Conservation (phyloP, 1,284 basidiomycete genomes). For the Trametes sp. region DNA sequence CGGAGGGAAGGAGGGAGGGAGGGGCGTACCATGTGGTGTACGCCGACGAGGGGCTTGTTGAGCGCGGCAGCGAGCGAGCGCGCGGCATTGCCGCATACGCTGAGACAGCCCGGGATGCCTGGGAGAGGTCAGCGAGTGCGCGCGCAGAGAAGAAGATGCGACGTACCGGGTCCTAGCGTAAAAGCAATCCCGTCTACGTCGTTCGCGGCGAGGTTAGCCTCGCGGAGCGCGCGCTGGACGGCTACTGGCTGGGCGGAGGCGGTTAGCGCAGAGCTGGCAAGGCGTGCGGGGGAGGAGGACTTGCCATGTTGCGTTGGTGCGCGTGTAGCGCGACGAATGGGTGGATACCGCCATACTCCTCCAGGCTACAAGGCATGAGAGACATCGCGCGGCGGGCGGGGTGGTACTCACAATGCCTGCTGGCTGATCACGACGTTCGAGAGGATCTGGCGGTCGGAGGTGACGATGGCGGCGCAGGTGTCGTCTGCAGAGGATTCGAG, state of each 20-base stretch:
- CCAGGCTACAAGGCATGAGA: slow-evolving; percentile 54
- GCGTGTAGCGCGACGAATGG: slow-evolving; percentile 78
- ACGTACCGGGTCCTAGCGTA: slow-evolving; percentile 85
- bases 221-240: slow-evolving; percentile 69
- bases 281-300: slow-evolving; percentile 29
- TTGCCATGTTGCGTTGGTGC: slow-evolving; percentile 81
- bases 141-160: no score
- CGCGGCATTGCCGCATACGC: slow-evolving; percentile 80
- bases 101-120: slow-evolving; percentile 85
- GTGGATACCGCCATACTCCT: slow-evolving; percentile 83
- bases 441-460: slow-evolving; percentile 70
- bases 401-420: slow-evolving; percentile 59
- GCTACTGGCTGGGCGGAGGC: slow-evolving; percentile 68
- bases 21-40: slow-evolving; percentile 88
- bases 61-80: slow-evolving; percentile 82
- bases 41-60: slow-evolving; percentile 84
- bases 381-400: background rate
- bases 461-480: slow-evolving; percentile 86
- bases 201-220: slow-evolving; percentile 63
- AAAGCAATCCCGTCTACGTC: slow-evolving; percentile 90
- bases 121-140: background rate
- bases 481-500: slow-evolving; percentile 91
- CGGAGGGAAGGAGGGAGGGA: background rate
- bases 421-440: slow-evolving; percentile 86
- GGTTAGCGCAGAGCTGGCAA: slow-evolving; percentile 9